Conservation (phyloP, 192 early-diverging fungal genomes). For the Umbelopsis sp. region DNA sequence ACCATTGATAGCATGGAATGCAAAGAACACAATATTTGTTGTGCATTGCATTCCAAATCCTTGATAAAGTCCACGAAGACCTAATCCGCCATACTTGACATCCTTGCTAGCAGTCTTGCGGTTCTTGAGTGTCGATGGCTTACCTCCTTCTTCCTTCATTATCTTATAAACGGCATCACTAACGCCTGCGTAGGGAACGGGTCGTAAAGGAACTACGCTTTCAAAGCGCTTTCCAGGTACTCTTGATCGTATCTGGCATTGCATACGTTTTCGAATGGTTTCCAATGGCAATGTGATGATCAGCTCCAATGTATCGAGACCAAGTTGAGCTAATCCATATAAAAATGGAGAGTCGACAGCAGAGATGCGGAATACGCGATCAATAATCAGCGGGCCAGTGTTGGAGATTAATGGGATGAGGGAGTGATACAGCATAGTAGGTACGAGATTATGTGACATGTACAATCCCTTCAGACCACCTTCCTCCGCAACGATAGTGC, state of each 20-base stretch:
- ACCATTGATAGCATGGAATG: conserved; percentile 56
- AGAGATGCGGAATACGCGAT: conserved; percentile 61
- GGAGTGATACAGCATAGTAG: conserved; percentile 80
- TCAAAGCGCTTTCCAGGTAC: conserved; percentile 58
- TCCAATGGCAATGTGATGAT: conserved; percentile 84
- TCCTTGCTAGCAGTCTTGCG: conserved; percentile 22
- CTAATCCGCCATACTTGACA: conserved; percentile 48
- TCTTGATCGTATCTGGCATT: conserved; percentile 74
- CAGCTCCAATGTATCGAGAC: conserved; percentile 70
- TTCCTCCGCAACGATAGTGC: conserved; percentile 78
- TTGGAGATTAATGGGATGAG: conserved; percentile 73
- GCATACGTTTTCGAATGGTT: conserved; percentile 81
- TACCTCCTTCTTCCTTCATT: conserved; percentile 73
- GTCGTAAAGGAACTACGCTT: conserved; percentile 64
- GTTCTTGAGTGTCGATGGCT: conserved; percentile 17
- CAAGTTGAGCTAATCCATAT: conserved; percentile 62
- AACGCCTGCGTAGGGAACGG: conserved; percentile 75
- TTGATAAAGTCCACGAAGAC: conserved; percentile 68
- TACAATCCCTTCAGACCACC: conserved; percentile 72
- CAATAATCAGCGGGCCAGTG: conserved; percentile 64
- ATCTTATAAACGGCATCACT: conserved; percentile 68
- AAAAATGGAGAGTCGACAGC: conserved; percentile 63
- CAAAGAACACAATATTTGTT: conserved; percentile 59
- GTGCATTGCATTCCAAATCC: conserved; percentile 69
- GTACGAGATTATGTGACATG: conserved; percentile 68